Base-by-base conservation (phyloP, 2,329 filamentous ascomycete genomes). In the Pyricularia sp. region DNA sequence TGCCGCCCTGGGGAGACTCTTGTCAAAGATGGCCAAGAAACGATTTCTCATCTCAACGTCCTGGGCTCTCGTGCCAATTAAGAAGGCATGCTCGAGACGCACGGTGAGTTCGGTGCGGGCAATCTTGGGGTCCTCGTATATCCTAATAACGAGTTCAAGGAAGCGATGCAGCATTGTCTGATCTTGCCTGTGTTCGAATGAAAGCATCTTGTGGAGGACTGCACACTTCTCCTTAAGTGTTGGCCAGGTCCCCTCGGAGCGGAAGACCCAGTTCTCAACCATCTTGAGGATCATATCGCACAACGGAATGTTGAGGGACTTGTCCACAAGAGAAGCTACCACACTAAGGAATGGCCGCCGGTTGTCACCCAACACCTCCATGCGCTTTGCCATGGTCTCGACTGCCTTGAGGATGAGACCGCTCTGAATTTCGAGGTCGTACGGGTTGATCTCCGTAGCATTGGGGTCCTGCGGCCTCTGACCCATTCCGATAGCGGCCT, bases 201-300 rank as follows among this genome's bases (percentile, higher is more conserved):
- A 88, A 19, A 97, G 79, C 94, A 99, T 99, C 78, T 99, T 99
- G 71, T 96, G 93, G n/a, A 99, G 79, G 1, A 99, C 94, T 1
- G 96, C 96, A 0, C 93, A 97, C 79, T 99, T 99, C 77, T 99
- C 96, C 75, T 99, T 99, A 1, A 99, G 82, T 0, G 94, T 99
- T 0, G 94, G 94, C 83, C 94, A 97, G 1, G 92, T 94, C 68
- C 96, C 94, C 66, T 91, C 93, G 0, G 91, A 94, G 69, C 91
- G 86, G 79, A 99, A 99, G 6, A 99, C 90, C 96, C 96, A 99
- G 35, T 83, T 84, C 73, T 97, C 93, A 4, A 97, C 93, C 84
- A 99, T 93, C 63, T 88, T 86, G 31, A 99, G 79, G 65, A 99
- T 93, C 78, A 96, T 96, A 71, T 91, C 88, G 75, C 94, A 97